Percentiles rank a stretch among this genome's conserved stretches.
Conservation (phyloP, 2,329 filamentous ascomycete species). For the Volutella citrinella region DNA sequence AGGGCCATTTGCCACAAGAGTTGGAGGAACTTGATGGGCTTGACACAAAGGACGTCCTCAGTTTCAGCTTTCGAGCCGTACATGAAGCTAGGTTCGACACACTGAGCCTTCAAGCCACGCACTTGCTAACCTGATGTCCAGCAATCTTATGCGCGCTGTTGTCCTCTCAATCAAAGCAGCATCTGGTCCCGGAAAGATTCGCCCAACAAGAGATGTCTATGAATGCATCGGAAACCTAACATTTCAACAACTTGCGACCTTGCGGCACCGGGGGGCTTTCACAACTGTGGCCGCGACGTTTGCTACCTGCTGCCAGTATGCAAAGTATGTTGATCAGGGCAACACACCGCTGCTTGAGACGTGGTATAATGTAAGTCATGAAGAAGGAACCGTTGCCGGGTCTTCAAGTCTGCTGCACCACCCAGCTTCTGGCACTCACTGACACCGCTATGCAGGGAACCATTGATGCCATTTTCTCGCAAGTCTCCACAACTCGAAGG, state of each 20-base stretch:
- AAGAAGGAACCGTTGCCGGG: too few species aligned
- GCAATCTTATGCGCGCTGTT: slow-evolving; percentile 67
- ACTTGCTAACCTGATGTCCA: slow-evolving; percentile 36
- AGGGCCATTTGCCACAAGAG: slow-evolving; percentile 79
- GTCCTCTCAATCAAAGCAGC: slow-evolving; percentile 51
- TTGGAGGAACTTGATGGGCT: slow-evolving; percentile 68
- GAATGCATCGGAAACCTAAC: slow-evolving; percentile 67
- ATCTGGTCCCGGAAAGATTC: slow-evolving; percentile 40
- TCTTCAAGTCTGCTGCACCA: too few species aligned
- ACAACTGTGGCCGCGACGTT: slow-evolving; percentile 91
- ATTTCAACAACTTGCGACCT: slow-evolving; percentile 76
- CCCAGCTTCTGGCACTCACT: too few species aligned
- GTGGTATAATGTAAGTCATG: slow-evolving; percentile 68
- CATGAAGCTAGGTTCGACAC: slow-evolving; percentile 94
- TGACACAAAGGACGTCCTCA: slow-evolving; percentile 84
- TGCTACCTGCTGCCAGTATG: slow-evolving; percentile 69
- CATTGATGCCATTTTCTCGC: slow-evolving; percentile 66
- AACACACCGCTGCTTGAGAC: slow-evolving; percentile 48
- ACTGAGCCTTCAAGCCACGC: too few species aligned
- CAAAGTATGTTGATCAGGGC: slow-evolving; percentile 44
- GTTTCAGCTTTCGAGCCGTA: slow-evolving; percentile 92
- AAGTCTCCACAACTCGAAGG: slow-evolving; percentile 79
- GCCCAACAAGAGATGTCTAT: slow-evolving; percentile 55
- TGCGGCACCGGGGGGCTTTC: slow-evolving; percentile 90
- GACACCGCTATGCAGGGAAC: slow-evolving; percentile 61